Evolutionary conservation across 352 stramenopile species (phyloP).

Genomic region (Plasmopara viticola): DNA sequence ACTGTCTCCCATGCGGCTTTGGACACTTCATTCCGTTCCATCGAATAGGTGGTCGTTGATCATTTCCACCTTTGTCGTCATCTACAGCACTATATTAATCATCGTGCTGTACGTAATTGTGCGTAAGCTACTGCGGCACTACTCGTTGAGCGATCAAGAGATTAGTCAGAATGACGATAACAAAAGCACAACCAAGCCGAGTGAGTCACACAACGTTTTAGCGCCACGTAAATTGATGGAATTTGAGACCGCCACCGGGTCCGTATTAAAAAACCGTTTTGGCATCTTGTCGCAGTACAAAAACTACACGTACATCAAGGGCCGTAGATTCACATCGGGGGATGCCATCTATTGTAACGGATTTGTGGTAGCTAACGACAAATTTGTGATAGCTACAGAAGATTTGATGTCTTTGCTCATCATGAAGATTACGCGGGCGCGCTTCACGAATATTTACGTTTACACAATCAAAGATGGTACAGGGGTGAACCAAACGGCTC

Average conservation of each 20-base stretch:
- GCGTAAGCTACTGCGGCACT: constrained; percentile 16
- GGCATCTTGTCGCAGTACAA: constrained; percentile 37
- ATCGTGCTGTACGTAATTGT: constrained; percentile 25
- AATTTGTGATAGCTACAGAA: constrained; percentile 40
- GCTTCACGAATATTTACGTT: constrained; percentile 40
- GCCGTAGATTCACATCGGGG: constrained; percentile 13
- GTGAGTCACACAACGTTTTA: neutral
- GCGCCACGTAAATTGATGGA: constrained; percentile 17
- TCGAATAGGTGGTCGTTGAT: constrained; percentile 14
- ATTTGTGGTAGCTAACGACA: constrained; percentile 46
- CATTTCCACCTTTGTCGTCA: constrained; percentile 15
- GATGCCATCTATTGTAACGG: constrained; percentile 58
- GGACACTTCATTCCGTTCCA: constrained; percentile 20
- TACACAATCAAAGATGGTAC: constrained; percentile 33
- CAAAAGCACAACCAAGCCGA: neutral
- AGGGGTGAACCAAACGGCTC: constrained; percentile 31
- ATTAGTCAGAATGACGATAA: neutral
- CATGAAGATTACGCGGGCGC: constrained; percentile 35
- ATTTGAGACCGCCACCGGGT: constrained; percentile 30
- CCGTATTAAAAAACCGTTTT: constrained; percentile 27
- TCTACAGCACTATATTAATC: constrained; percentile 23
- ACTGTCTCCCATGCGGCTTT: constrained; percentile 28
- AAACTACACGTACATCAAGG: constrained; percentile 32
- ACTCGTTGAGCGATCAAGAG: constrained; percentile 7
- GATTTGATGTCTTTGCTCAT: constrained; percentile 34